Percentiles rank a stretch among this genome's conserved stretches.
Conservation (phyloP, 805 yeast species). For the Nakazawaea wyomingensis region DNA sequence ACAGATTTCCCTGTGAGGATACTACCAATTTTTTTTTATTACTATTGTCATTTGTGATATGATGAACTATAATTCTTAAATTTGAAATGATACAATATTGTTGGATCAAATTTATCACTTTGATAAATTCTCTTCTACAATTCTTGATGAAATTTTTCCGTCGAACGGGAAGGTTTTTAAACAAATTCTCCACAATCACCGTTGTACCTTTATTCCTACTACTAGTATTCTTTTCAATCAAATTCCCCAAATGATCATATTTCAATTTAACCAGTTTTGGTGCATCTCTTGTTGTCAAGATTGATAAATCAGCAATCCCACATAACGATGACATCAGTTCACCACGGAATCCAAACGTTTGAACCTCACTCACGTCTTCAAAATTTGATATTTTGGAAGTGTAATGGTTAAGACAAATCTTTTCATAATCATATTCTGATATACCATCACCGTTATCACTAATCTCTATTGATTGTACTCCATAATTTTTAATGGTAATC, state of each 20-base stretch:
- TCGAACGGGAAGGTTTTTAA: constrained; percentile 75
- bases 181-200: constrained; percentile 52
- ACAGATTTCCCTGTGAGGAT: constrained; percentile 48
- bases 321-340: constrained; percentile 75
- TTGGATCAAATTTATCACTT: constrained; percentile 58
- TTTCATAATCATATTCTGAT: constrained; percentile 40
- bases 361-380: constrained; percentile 45
- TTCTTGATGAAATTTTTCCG: constrained; percentile 66
- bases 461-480: constrained; percentile 65
- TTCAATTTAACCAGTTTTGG: constrained; percentile 56
- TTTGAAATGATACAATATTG: constrained; percentile 62
- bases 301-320: constrained; percentile 42
- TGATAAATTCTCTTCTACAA: constrained; percentile 64
- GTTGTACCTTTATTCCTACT: constrained; percentile 64
- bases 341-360: constrained; percentile 73
- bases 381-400: constrained; percentile 61
- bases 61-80: constrained; percentile 56
- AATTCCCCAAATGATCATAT: constrained; percentile 50
- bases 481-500: constrained; percentile 62
- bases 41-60: constrained; percentile 41
- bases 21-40: constrained; percentile 53
- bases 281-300: constrained; percentile 42
- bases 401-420: constrained; percentile 54
- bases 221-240: constrained; percentile 30
- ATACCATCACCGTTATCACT: constrained; percentile 70